Conservation (phyloP, 768 basidiomycete species). For the Leucosporidium scottii region DNA sequence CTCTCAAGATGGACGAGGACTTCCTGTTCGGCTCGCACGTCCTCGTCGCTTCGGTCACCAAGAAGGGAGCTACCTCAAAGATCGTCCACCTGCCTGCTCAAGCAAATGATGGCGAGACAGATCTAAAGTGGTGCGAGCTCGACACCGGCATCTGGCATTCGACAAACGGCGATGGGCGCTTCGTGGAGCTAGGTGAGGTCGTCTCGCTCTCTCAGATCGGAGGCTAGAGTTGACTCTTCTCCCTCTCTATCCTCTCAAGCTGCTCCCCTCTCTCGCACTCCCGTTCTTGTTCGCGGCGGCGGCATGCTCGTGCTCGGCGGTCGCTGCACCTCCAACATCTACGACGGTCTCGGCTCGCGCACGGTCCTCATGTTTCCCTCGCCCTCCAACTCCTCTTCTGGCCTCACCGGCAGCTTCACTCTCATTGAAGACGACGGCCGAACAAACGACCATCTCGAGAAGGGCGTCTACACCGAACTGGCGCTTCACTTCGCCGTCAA, state of each 20-base stretch:
- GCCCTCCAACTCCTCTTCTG: background rate
- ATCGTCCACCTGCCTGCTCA: background rate
- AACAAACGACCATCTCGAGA: background rate
- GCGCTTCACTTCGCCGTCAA: background rate
- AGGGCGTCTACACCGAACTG: conserved; percentile 10
- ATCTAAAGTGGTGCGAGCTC: conserved; percentile 2
- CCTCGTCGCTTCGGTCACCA: conserved; percentile 5
- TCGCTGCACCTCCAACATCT: background rate
- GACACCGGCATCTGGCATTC: conserved; percentile 7
- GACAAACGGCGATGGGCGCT: background rate
- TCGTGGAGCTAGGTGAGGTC: background rate
- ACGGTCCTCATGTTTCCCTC: background rate
- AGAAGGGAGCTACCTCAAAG: background rate
- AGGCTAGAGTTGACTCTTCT: background rate
- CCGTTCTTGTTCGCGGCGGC: conserved; percentile 2
- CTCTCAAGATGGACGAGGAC: conserved; percentile 6
- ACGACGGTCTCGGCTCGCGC: background rate
- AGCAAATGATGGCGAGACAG: background rate
- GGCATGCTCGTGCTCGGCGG: conserved; percentile 10
- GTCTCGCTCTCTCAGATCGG: background rate
- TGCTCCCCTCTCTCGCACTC: background rate
- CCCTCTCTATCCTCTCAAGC: background rate
- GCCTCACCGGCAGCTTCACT: background rate
- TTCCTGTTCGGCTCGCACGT: conserved; percentile 3
- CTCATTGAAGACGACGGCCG: conserved; percentile 8